phyloP scores from a whole-genome alignment of 106 monocot species.

The Posidonia australis region DNA sequence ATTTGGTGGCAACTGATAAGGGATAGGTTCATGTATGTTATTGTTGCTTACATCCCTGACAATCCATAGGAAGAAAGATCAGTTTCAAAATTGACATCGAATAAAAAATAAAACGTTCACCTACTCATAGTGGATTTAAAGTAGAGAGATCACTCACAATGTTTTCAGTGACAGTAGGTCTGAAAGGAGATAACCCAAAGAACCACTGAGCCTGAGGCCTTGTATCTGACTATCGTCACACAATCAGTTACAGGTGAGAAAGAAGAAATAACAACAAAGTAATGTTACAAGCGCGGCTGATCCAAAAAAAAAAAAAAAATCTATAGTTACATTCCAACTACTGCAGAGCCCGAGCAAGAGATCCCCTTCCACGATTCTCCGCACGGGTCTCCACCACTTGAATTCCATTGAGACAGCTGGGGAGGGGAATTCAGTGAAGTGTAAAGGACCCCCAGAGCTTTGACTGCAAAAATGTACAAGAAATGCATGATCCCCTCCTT shows the following conservation, averaged over 20 bases:
- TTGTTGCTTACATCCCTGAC: constrained; percentile 93
- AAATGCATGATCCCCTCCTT: no score
- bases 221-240: constrained; percentile 41
- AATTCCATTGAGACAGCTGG: constrained; percentile 52
- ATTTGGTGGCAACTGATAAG: constrained; percentile 86
- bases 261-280: not conserved
- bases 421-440: constrained; percentile 33
- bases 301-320: not conserved
- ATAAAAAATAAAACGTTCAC: no score
- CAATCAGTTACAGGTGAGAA: not conserved
- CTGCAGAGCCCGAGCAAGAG: constrained; percentile 40
- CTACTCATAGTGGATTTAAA: no score
- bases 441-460: constrained; percentile 39
- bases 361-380: constrained; percentile 56
- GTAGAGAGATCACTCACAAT: constrained; percentile 61
- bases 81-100: no score
- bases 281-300: not conserved
- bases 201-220: constrained; percentile 63
- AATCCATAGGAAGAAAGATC: not conserved
- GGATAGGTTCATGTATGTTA: constrained; percentile 53
- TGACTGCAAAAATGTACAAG: constrained; percentile 19
- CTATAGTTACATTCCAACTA: constrained; percentile 34
- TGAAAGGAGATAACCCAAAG: constrained; percentile 64
- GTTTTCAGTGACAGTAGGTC: constrained; percentile 58
- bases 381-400: constrained; percentile 53